Base-by-base conservation (phyloP, 192 early-diverging fungal genomes). In the Coemansia sp. region DNA sequence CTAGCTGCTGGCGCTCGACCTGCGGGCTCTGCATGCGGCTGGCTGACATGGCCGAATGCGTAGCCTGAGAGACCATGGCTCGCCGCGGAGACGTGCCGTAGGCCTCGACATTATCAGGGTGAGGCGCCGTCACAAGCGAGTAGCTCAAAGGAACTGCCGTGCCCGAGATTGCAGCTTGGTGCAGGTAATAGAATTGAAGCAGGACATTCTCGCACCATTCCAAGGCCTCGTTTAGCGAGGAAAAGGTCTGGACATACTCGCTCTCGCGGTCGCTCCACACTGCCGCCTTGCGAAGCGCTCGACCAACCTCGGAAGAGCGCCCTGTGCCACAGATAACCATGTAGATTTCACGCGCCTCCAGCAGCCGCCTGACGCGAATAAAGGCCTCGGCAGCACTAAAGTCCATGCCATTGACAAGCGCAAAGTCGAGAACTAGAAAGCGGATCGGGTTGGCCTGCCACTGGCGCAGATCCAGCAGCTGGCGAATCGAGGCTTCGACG, bases 121-220 rank as follows among this genome's bases (percentile, higher is more conserved):
- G 56, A 22, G 64, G 74, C 7, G 67, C 41, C 2, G 76, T 43
- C n/a, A 67, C 70, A 58, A 69, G 46, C n/a, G 67, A 58, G 40
- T 75, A 73, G 53, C 29, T 55, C n/a, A 64, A 64, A 8, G 74
- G 67, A 19, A 65, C 57, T 15, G 60, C 66, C 36, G 60, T 53
- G 15, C 56, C 68, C 17, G 44, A 68, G 22, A 65, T 59, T 10
- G 78, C 65, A 3, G 73, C 82, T 53, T 79, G 79, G 36, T 84
- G 85, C 40, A 74, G 39, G 60, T 90, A 94, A 67, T 90, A 95
- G 38, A 83, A 87, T 61, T 84, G 80, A 48, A 98, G 77, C 11
- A 98, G 59, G 32, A 85, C 79, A 71, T 98, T 98, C 70, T 98
- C 96, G 62, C 93, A 95, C 84, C 88, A 95, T 72, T 98, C 96